Evolutionary conservation across 2,329 filamentous ascomycete genomes (phyloP).

Genomic region (Exophiala dermatitidis): DNA sequence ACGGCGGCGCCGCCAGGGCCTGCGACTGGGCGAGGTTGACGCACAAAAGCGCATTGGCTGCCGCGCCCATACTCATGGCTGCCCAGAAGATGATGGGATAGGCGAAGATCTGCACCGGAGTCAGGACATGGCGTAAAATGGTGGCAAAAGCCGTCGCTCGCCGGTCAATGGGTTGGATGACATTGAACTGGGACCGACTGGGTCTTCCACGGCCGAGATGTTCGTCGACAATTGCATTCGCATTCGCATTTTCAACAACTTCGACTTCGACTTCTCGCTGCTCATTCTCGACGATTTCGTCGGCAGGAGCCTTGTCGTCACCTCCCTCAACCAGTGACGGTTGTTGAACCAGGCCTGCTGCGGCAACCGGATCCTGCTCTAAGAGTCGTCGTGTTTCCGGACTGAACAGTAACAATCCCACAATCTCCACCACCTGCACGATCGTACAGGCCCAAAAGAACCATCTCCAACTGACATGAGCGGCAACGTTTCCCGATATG

Average conservation of each 20-base stretch:
- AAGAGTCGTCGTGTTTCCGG: slow-evolving; percentile 45
- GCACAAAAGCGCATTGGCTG: slow-evolving; percentile 49
- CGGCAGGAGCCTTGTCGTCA: not conserved
- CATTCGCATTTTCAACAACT: not conserved
- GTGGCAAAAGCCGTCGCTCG: not conserved
- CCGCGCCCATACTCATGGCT: slow-evolving; percentile 54
- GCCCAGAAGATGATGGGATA: slow-evolving; percentile 58
- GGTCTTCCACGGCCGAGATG: slow-evolving; percentile 49
- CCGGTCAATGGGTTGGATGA: slow-evolving; percentile 37
- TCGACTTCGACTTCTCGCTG: not conserved
- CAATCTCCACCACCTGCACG: slow-evolving; percentile 43
- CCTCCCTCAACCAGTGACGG: too few species aligned
- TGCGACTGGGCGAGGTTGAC: slow-evolving; percentile 53
- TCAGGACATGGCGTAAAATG: slow-evolving; percentile 38
- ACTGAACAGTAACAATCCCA: slow-evolving; percentile 52
- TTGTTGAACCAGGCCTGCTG: too few species aligned
- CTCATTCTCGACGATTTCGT: not conserved
- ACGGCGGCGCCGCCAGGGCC: slow-evolving; percentile 48
- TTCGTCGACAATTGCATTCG: not conserved
- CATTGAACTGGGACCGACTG: slow-evolving; percentile 47
- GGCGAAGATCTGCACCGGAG: slow-evolving; percentile 53
- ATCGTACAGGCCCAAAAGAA: slow-evolving; percentile 61
- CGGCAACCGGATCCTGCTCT: not conserved
- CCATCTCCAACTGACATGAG: slow-evolving; percentile 51
- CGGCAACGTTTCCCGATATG: slow-evolving; percentile 53